A percentile compares a stretch with the other conserved stretches of the same genome.
phyloP scores from a whole-genome alignment of 2,329 filamentous ascomycete genomes.

The Colletotrichum cereale region DNA sequence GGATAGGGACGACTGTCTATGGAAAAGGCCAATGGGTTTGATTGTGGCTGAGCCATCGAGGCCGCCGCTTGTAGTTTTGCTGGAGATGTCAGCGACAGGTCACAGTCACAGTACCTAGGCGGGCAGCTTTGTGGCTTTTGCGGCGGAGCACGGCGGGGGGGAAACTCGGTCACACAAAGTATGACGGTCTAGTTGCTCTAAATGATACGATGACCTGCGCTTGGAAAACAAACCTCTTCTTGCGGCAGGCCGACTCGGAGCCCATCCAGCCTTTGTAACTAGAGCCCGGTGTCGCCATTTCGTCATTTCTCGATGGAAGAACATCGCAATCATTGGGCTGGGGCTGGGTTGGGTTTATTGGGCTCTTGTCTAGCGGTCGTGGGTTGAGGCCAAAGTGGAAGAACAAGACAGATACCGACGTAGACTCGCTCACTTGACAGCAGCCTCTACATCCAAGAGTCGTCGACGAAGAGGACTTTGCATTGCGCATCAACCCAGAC shows the following conservation, averaged over 20 bases:
- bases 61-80: conserved; percentile 4
- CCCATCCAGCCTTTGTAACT: background rate
- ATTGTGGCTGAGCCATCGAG: conserved; percentile 6
- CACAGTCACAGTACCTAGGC: background rate
- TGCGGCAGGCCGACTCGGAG: background rate
- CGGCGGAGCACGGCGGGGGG: background rate
- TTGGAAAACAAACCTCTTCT: too few species aligned
- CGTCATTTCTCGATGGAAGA: background rate
- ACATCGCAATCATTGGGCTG: too few species aligned
- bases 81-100: background rate
- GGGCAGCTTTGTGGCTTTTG: conserved; percentile 17
- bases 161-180: background rate
- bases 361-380: background rate
- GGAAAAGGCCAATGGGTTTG: background rate
- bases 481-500: background rate
- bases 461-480: background rate
- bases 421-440: background rate
- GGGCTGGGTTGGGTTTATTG: background rate
- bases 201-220: too few species aligned
- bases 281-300: background rate
- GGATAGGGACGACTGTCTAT: background rate
- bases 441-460: background rate
- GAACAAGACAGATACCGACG: too few species aligned
- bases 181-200: background rate
- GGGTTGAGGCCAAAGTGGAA: background rate